Percentiles rank a stretch among this genome's conserved stretches.
Conservation (phyloP, 139 green algal genomes). For the Volvox reticuliferus region DNA sequence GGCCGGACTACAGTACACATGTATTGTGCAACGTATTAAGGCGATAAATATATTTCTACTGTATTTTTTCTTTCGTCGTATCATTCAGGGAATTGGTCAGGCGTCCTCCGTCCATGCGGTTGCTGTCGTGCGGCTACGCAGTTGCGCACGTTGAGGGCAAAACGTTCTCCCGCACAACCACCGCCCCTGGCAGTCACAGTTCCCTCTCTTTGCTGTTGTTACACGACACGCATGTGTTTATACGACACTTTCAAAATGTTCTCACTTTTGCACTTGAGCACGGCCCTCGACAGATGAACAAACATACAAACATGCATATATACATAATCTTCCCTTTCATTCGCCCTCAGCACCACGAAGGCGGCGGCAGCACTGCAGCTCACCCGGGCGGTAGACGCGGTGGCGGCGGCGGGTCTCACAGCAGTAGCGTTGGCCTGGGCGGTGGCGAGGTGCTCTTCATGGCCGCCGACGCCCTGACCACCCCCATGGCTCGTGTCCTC, state of each 20-base stretch:
- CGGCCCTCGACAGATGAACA: neutral
- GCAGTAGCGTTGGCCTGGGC: neutral
- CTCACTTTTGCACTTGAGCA: neutral
- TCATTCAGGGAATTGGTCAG: no score
- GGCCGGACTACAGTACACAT: neutral
- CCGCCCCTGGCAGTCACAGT: no score
- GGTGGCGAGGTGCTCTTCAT: neutral
- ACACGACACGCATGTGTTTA: neutral
- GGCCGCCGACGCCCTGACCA: conserved; percentile 2
- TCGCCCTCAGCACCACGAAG: neutral
- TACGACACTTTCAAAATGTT: neutral
- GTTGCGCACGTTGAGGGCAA: no score
- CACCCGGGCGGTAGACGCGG: neutral
- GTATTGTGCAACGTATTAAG: neutral
- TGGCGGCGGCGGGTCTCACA: neutral
- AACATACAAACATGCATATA: neutral
- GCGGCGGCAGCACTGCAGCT: neutral
- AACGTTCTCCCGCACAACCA: no score
- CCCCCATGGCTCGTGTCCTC: neutral
- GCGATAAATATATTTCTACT: neutral
- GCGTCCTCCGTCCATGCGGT: no score
- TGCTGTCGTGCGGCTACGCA: no score
- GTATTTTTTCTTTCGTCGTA: neutral
- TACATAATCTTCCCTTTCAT: neutral
- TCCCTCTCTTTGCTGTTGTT: neutral